Percentiles rank a stretch among this genome's conserved stretches.
phyloP scores from a whole-genome alignment of 257 asterid genomes.

The Solanum neorickii region DNA sequence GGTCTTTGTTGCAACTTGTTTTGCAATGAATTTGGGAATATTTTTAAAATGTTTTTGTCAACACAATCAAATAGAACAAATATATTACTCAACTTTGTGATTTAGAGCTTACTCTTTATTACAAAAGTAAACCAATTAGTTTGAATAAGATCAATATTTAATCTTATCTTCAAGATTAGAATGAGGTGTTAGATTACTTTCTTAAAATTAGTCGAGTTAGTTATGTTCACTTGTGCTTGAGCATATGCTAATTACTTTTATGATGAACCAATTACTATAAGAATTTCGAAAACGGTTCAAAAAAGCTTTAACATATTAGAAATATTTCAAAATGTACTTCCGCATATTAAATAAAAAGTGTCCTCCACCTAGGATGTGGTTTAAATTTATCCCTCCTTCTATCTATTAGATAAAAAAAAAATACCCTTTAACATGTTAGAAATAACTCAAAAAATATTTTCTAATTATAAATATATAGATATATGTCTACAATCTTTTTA shows the following conservation, averaged over 20 bases:
- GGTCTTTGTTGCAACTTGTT: background rate
- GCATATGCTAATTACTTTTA: background rate
- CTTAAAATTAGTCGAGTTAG: no score
- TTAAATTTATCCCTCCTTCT: background rate
- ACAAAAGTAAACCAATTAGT: background rate
- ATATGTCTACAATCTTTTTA: background rate
- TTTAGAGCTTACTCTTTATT: background rate
- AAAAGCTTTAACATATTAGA: background rate
- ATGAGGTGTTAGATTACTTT: no score
- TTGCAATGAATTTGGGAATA: background rate
- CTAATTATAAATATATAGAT: no score
- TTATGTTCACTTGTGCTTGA: background rate
- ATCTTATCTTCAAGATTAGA: no score
- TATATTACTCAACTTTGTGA: background rate
- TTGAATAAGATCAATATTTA: no score
- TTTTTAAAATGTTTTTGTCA: background rate
- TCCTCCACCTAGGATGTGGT: no score
- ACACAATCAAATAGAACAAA: background rate
- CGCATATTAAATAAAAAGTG: no score
- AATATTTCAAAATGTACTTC: background rate
- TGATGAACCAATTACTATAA: background rate
- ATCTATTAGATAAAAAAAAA: no score
- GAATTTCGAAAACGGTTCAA: no score
- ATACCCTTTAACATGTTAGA: background rate
- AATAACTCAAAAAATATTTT: background rate